These are phyloP conservation scores for Candida golubevii DNA, from an alignment of 805 yeast genomes.

Conservation along the genomic window DNA sequence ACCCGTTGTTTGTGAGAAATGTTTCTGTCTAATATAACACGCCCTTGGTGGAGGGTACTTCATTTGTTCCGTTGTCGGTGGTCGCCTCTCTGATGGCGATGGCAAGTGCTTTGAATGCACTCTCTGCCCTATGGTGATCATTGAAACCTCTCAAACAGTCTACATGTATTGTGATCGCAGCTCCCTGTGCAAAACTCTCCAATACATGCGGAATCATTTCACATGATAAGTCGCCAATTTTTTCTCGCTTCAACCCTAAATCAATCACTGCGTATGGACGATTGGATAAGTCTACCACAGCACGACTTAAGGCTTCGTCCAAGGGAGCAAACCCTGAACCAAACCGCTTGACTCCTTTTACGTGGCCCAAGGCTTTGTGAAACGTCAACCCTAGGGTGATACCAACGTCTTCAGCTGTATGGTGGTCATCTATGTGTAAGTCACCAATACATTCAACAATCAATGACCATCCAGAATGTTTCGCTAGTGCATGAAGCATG, in stretches of 20 bases:
- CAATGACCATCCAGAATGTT: constrained; percentile 95
- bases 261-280: constrained; percentile 91
- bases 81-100: constrained; percentile 86
- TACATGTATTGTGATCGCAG: constrained; percentile 87
- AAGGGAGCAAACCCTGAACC: constrained; percentile 93
- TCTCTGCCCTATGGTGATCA: constrained; percentile 94
- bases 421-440: constrained; percentile 94
- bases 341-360: constrained; percentile 87
- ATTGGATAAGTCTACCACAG: constrained; percentile 93
- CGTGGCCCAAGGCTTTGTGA: constrained; percentile 83
- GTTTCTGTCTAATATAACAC: constrained; percentile 49
- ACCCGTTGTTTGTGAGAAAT: too few relatives aligned
- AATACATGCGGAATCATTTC: constrained; percentile 99
- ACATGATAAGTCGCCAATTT: constrained; percentile 83
- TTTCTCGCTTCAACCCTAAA: constrained; percentile 85
- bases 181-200: constrained; percentile 90
- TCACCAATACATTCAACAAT: constrained; percentile 90
- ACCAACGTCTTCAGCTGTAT: constrained; percentile 92
- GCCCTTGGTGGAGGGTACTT: constrained; percentile 95
- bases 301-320: constrained; percentile 92
- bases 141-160: constrained; percentile 91
- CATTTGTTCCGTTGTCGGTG: constrained; percentile 77
- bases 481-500: constrained; percentile 95
- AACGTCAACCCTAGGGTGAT: constrained; percentile 89
- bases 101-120: constrained; percentile 95